These are phyloP conservation scores for Rosa chinensis DNA, from an alignment of 306 rosid species.

Conservation along the genomic window DNA sequence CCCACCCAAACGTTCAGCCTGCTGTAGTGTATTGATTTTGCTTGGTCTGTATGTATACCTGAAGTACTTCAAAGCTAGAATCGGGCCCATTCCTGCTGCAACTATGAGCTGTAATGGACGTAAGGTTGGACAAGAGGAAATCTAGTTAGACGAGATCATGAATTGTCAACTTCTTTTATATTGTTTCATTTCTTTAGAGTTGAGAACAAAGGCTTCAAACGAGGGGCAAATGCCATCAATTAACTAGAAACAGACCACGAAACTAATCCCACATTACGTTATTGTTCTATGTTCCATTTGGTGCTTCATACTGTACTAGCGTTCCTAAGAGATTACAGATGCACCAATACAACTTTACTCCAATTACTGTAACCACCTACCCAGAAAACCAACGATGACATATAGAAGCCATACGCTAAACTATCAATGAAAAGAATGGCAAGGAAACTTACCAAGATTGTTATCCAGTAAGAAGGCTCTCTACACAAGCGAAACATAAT, in stretches of 20 bases:
- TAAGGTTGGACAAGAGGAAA: constrained; percentile 8
- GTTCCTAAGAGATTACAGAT: not conserved
- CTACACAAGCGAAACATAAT: constrained; percentile 86
- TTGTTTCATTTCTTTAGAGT: not conserved
- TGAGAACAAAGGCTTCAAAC: not conserved
- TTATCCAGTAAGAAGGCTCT: constrained; percentile 91
- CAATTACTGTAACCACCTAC: not conserved
- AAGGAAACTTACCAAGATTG: constrained; percentile 65
- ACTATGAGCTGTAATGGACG: constrained; percentile 64
- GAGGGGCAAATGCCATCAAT: not conserved
- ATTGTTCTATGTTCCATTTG: not conserved
- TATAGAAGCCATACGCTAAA: not conserved
- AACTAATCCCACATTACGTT: not conserved
- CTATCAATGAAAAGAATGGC: not conserved
- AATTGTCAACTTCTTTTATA: not conserved
- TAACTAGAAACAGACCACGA: not conserved
- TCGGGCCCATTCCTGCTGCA: constrained; percentile 99
- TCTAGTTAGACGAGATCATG: not conserved
- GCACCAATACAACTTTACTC: not conserved
- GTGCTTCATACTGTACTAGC: not conserved
- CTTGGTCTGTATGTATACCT: constrained; percentile 84
- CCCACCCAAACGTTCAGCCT: constrained; percentile 94
- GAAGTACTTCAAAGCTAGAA: constrained; percentile 88
- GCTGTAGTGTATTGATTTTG: constrained; percentile 91
- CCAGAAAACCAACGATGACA: not conserved